Conservation (phyloP, 352 stramenopile species). For the Pythium chondricola region DNA sequence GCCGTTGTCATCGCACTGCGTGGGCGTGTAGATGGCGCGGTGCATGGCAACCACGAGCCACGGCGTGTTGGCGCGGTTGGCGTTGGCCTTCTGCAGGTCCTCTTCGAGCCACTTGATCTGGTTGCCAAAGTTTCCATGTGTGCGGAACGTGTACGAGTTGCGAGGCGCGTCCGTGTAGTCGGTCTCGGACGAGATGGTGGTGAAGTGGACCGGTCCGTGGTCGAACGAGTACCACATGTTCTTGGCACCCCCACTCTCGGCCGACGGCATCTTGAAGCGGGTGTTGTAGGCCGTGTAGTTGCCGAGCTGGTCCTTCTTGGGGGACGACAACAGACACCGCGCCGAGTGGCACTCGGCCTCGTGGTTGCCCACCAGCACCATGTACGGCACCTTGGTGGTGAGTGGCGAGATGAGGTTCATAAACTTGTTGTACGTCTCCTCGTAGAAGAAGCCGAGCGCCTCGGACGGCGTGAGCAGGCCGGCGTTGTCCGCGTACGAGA, state of each 20-base stretch:
- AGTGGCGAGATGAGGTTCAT: constrained; percentile 58
- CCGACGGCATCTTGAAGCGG: constrained; percentile 81
- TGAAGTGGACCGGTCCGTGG: constrained; percentile 79
- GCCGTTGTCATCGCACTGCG: constrained; percentile 23
- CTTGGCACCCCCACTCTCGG: constrained; percentile 39
- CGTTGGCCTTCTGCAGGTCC: constrained; percentile 41
- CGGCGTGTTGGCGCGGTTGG: constrained; percentile 33
- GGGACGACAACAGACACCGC: constrained; percentile 35
- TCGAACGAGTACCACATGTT: constrained; percentile 91
- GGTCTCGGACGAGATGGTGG: constrained; percentile 78
- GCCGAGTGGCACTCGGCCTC: constrained; percentile 84
- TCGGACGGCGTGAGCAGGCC: constrained; percentile 18
- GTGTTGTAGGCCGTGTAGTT: constrained; percentile 85
- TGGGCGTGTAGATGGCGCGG: constrained; percentile 40
- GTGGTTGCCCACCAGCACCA: constrained; percentile 83
- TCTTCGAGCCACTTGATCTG: constrained; percentile 49
- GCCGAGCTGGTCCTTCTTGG: constrained; percentile 45
- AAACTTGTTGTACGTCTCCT: constrained; percentile 83
- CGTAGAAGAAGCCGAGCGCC: constrained; percentile 70
- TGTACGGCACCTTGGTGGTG: constrained; percentile 69
- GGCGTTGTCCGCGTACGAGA: constrained; percentile 44
- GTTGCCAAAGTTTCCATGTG: constrained; percentile 24
- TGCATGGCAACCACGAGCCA: constrained; percentile 56
- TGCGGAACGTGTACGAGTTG: constrained; percentile 19
- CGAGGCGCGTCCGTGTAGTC: constrained; percentile 28